Evolutionary conservation across 345 rosid species (phyloP), one percentile per base, ranked within the genome.

Genomic region (Brassica rapa): DNA sequence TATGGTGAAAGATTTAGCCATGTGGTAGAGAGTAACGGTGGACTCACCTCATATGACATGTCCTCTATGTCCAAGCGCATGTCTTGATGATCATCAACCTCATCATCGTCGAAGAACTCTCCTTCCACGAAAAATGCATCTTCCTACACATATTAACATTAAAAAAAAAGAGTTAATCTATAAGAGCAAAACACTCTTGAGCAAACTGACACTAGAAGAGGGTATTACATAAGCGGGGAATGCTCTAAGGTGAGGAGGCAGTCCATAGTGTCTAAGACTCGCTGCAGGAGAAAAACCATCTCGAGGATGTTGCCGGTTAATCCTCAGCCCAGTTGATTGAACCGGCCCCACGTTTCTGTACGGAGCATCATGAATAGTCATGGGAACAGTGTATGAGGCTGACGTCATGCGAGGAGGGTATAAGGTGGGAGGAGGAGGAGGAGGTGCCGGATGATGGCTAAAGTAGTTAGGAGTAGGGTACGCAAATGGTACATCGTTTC

Each of bases 31-130:
- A 56, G 35, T 21, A 53, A 69, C 23, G 64, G 29, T 68, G 71
- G 62, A 69, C 76, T 77, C 70, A 89, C 97, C 86, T 94, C 98
- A 62, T 94, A 94, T 56, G 97, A 87, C 97, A 92, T 91, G 71
- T 89, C 87, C 83, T 91, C 98, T 70, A 89, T 90, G 81, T 94
- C 97, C 87, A 94, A 78, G 35, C 98, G 98, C 98, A 94, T 89
- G 70, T 87, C 98, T 77, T 90, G 85, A 77, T 94, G 94, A 85
- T 85, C 87, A 74, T 90, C 98, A 15, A 82, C 64, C 78, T 83
- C 85, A 80, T 83, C 86, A 71, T 86, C 87, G 75, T 85, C 82
- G 70, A 77, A 83, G 67, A 27, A 27, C 30, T 85, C 88, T 24
- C 87, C 87, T 29, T 84, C 80, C 79, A 84, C 97, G 5, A 89